Conservation (phyloP, 1,284 basidiomycete species). For the Malassezia sp. region DNA sequence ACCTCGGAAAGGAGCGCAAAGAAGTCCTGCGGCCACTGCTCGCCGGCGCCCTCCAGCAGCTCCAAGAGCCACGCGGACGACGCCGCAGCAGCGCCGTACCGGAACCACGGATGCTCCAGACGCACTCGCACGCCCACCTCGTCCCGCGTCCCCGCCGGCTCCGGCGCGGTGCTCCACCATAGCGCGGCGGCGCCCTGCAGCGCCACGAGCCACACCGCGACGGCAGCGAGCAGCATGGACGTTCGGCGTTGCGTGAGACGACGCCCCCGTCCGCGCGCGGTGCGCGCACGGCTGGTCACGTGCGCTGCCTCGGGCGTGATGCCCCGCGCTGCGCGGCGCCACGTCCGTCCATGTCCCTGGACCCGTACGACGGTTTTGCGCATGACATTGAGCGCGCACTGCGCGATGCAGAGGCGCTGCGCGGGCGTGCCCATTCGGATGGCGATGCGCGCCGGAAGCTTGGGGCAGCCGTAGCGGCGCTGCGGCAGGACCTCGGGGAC, state of each 20-base stretch:
- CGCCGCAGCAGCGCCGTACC: neutral
- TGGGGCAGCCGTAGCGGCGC: constrained; percentile 23
- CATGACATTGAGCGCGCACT: constrained; percentile 33
- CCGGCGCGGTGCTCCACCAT: neutral
- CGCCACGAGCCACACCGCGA: neutral
- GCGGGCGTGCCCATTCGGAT: neutral
- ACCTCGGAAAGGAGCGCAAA: constrained; percentile 21
- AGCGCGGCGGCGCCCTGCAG: neutral
- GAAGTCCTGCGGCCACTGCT: constrained; percentile 23
- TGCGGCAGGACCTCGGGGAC: constrained; percentile 37
- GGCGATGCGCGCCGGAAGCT: constrained; percentile 23
- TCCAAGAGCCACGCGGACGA: constrained; percentile 61
- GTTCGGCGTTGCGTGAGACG: too few species aligned
- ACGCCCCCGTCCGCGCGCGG: neutral
- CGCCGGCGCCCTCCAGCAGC: constrained; percentile 58
- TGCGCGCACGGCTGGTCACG: neutral
- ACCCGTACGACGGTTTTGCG: constrained; percentile 43
- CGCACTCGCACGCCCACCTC: constrained; percentile 4
- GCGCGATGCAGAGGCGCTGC: neutral
- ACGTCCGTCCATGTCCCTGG: constrained; percentile 27
- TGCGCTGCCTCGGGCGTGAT: neutral
- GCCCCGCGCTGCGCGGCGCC: too few species aligned
- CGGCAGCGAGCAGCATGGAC: neutral
- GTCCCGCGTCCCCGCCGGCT: too few species aligned
- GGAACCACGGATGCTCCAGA: constrained; percentile 10